Conservation (phyloP, 768 basidiomycete species). For the Naganishia antarctica region DNA sequence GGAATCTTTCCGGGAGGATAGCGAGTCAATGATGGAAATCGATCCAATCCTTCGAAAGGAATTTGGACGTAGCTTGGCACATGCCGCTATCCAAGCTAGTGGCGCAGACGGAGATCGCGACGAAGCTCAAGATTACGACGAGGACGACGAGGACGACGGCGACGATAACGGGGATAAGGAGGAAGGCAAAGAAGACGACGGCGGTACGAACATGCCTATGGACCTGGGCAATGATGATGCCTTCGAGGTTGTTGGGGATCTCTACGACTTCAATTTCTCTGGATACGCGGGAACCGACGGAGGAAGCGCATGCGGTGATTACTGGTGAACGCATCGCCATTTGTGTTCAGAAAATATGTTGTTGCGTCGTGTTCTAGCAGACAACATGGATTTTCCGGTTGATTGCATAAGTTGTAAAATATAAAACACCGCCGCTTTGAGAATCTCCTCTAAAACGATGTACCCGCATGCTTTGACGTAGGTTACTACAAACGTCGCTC, state of each 20-base stretch:
- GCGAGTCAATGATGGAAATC: neutral
- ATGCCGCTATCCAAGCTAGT: neutral
- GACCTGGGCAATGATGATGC: neutral
- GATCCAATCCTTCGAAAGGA: neutral
- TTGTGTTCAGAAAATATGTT: too few species aligned
- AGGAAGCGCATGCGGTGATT: neutral
- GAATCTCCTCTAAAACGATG: too few species aligned
- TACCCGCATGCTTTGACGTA: too few species aligned
- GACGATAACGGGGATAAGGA: neutral
- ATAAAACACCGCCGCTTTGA: too few species aligned
- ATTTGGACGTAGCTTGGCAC: neutral
- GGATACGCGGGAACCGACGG: neutral
- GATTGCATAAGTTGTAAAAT: too few species aligned
- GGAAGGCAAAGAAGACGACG: neutral
- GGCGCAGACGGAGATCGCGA: neutral
- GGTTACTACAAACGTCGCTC: too few species aligned
- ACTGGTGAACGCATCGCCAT: neutral
- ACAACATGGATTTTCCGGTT: too few species aligned
- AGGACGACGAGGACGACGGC: neutral
- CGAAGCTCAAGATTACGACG: neutral
- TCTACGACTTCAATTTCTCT: neutral
- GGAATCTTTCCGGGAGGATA: conserved; percentile 8
- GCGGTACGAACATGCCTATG: neutral
- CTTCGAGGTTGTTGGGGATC: neutral
- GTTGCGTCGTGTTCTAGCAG: too few species aligned